A percentile compares a stretch with the other conserved stretches of the same genome.
These are phyloP conservation scores for Waltergamsia citrina DNA, from an alignment of 2,329 filamentous ascomycete genomes.

Conservation along the genomic window DNA sequence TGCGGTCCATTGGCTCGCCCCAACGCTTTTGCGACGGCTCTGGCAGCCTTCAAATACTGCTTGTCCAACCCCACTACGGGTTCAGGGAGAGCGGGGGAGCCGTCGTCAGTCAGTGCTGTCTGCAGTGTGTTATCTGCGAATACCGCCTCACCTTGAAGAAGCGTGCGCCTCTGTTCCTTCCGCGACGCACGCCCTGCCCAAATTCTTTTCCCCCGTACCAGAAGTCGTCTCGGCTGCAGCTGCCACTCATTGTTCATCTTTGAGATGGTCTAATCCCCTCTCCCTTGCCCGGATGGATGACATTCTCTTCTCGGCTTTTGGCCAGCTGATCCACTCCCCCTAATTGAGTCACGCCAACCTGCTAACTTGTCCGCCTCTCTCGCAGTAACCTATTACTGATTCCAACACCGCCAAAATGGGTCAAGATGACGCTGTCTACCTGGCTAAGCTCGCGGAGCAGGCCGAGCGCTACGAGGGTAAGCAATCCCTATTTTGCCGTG, in stretches of 20 bases:
- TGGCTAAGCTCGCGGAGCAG: slow-evolving; percentile 99
- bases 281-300: neutral
- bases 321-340: no score
- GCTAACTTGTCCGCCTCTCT: slow-evolving; percentile 2
- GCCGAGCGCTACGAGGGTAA: slow-evolving; percentile 99
- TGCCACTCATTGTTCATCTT: no score
- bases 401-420: slow-evolving; percentile 64
- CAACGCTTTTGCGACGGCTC: neutral
- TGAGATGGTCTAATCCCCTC: neutral
- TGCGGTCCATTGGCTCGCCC: neutral
- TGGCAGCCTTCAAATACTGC: neutral
- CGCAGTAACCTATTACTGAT: neutral
- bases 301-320: neutral
- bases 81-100: slow-evolving; percentile 5
- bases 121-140: neutral
- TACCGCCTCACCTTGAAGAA: neutral
- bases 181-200: neutral
- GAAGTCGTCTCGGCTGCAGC: no score
- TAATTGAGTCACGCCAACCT: no score
- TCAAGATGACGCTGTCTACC: slow-evolving; percentile 98
- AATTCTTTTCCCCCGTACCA: neutral
- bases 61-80: slow-evolving; percentile 5
- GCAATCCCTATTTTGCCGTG: neutral
- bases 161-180: neutral
- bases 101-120: neutral